These are phyloP conservation scores for Coleophoma crateriformis DNA, from an alignment of 2,329 filamentous ascomycete species.

Conservation along the genomic window DNA sequence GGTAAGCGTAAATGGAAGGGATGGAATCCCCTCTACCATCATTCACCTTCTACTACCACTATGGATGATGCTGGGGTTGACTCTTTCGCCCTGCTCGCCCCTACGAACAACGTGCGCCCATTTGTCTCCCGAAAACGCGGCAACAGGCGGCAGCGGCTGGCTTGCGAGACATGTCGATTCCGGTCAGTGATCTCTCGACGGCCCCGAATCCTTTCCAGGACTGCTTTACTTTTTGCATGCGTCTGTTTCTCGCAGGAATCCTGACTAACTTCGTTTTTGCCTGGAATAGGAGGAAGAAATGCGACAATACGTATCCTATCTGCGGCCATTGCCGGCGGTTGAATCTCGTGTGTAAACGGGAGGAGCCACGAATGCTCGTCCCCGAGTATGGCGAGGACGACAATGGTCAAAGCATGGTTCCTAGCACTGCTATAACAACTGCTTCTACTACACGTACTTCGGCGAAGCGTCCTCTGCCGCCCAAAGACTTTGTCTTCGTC, in stretches of 20 bases:
- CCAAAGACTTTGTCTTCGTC: not conserved
- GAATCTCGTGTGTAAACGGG: constrained; percentile 2
- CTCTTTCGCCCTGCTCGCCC: not conserved
- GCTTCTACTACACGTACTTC: not conserved
- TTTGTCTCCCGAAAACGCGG: not conserved
- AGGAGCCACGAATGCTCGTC: not conserved
- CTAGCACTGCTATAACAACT: not conserved
- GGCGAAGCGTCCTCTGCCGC: not conserved
- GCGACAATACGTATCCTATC: constrained; percentile 1
- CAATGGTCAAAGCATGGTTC: not conserved
- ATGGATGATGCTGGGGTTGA: no score
- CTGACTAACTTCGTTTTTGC: not conserved
- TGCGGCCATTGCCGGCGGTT: constrained; percentile 3
- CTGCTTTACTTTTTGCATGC: not conserved
- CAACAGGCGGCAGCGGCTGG: not conserved
- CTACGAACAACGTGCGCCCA: not conserved
- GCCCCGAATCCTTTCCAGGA: not conserved
- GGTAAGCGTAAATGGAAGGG: no score
- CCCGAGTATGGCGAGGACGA: not conserved
- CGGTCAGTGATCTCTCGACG: not conserved
- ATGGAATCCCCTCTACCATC: no score
- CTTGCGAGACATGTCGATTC: not conserved
- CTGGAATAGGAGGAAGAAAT: constrained; percentile 2
- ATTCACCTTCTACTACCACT: no score
- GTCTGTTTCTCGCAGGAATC: not conserved